Evolutionary conservation across 2,329 filamentous ascomycete species (phyloP), one percentile per base, ranked within the genome.

Genomic region (Mariannaea sp.): DNA sequence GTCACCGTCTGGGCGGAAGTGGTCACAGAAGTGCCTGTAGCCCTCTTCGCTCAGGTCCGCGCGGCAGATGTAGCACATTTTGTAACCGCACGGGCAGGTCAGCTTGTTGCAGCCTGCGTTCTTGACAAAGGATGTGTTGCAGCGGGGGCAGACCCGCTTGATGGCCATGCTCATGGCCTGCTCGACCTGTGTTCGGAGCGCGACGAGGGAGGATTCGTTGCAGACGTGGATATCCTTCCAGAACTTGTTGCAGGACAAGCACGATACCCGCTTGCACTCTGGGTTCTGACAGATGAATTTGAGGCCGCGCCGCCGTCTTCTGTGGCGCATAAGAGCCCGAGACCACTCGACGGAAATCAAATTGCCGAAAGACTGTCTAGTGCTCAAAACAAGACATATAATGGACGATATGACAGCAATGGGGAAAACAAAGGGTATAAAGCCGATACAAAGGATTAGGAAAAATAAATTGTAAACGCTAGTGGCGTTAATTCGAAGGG

Each of bases 51-150:
- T 76, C 40, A 88, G 84, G 65, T 90, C 86, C 62, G 87, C 87
- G 33, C 94, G 89, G 72, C 94, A 99, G 40, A 97, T 85, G 68
- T 99, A 99, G 71, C 94, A 99, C 93, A 97, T 97, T 64, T 89
- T 88, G 74, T 97, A 97, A 7, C 94, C 94, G 73, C 94, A 99
- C 13, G 92, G 86, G 69, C 94, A 97, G 5, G 91, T 93, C 33
- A 99, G 81, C 75, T 97, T 97, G 78, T 99, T 99, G 81, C 94
- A 99, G 65, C 94, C 94, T 20, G 87, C 86, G 6, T 86, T 88
- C 72, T 97, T 97, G 73, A 99, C 90, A 70, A 97, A 97, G 13
- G 87, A 90, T 8, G 92, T 90, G 62, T 90, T 88, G 77, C 94
- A 99, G 41, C 88, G 84, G 7, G 94, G 94, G 70, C 94, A 99